Conservation (phyloP, 164 flowering plant species). For the Macadamia tetraphylla region DNA sequence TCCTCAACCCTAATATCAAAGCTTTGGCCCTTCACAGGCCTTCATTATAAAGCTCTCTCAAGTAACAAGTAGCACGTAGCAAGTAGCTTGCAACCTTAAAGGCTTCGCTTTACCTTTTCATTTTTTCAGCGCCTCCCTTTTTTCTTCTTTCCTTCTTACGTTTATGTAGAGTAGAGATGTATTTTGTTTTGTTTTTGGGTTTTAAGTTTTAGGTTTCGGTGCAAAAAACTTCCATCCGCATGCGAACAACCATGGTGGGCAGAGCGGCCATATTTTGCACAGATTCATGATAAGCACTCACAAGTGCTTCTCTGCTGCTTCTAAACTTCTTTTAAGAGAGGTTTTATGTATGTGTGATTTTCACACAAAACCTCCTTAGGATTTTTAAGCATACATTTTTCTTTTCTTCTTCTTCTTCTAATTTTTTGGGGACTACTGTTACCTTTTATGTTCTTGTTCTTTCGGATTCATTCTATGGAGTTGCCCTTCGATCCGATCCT, state of each 20-base stretch:
- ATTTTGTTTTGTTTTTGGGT: constrained; percentile 7
- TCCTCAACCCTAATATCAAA: no score
- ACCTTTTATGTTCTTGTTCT: no score
- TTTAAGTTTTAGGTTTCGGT: not conserved
- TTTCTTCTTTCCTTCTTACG: not conserved
- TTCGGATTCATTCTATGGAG: not conserved
- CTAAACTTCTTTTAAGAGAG: not conserved
- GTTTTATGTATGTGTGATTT: constrained; percentile 14
- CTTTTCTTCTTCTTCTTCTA: not conserved
- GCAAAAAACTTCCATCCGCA: constrained; percentile 55
- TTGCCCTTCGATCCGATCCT: no score
- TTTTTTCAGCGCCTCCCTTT: not conserved
- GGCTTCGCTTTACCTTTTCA: no score
- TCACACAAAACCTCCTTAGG: constrained; percentile 6
- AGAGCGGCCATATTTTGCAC: constrained; percentile 54
- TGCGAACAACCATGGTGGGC: constrained; percentile 26
- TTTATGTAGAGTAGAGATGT: not conserved
- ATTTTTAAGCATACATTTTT: constrained; percentile 17
- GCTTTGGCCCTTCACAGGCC: no score
- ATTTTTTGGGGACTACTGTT: not conserved
- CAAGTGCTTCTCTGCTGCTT: constrained; percentile 19
- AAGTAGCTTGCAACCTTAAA: no score
- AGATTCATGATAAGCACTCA: constrained; percentile 14
- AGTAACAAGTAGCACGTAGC: no score
- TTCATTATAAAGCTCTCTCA: no score